Evolutionary conservation across 352 stramenopile genomes (phyloP).

Genomic region (Vaucheria bursata): DNA sequence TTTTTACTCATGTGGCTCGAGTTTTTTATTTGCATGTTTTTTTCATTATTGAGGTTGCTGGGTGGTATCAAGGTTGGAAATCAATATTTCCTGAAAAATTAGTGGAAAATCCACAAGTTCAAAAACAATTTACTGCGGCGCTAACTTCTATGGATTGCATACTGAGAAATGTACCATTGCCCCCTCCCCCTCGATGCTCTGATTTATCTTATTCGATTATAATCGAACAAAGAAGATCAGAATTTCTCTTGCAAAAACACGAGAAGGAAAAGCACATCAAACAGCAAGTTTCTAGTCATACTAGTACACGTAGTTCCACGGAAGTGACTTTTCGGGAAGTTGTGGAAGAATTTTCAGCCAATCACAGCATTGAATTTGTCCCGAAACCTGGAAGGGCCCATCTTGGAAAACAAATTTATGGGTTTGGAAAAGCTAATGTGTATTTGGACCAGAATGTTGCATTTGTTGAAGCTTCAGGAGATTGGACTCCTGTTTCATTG

Average conservation of each 20-base stretch:
- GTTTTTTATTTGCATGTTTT: too few species aligned
- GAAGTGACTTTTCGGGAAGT: slow-evolving; percentile 35
- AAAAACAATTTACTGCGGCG: slow-evolving; percentile 34
- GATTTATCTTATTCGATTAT: background rate
- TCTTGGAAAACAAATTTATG: slow-evolving; percentile 30
- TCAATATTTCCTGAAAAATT: slow-evolving; percentile 30
- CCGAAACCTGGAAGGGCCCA: slow-evolving; percentile 35
- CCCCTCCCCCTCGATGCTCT: background rate
- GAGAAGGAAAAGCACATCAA: background rate
- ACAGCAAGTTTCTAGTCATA: background rate
- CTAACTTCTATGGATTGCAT: slow-evolving; percentile 32
- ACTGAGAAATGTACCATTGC: background rate
- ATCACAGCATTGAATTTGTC: slow-evolving; percentile 26
- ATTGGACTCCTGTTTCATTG: slow-evolving; percentile 24
- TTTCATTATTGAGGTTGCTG: too few species aligned
- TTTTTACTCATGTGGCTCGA: too few species aligned
- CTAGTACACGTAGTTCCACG: background rate
- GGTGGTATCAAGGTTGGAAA: slow-evolving; percentile 48
- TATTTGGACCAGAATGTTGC: slow-evolving; percentile 40
- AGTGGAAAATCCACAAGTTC: slow-evolving; percentile 11
- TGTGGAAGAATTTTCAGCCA: slow-evolving; percentile 24
- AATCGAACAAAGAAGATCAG: background rate
- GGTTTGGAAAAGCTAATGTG: slow-evolving; percentile 32
- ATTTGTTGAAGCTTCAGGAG: slow-evolving; percentile 22
- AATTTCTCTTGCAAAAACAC: background rate